Conservation (phyloP, 305 asterid species). For the Solanum hybrid region DNA sequence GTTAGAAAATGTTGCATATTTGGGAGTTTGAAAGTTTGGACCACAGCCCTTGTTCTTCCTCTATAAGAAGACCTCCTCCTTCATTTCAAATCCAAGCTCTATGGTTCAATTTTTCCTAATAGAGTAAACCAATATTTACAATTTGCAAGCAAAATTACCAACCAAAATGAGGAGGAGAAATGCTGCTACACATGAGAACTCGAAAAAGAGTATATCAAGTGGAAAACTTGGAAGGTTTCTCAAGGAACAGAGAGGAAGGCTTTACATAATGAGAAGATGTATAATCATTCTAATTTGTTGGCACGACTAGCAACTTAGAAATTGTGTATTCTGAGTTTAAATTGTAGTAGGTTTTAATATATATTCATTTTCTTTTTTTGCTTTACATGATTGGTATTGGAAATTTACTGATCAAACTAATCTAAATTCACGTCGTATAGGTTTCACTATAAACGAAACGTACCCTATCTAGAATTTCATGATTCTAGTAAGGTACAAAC, state of each 20-base stretch:
- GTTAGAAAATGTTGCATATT: not conserved
- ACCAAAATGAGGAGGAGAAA: conserved; percentile 7
- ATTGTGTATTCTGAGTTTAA: not conserved
- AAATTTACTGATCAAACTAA: not conserved
- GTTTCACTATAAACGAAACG: not conserved
- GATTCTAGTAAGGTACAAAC: not conserved
- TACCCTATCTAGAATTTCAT: not conserved
- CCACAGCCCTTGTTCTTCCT: not conserved
- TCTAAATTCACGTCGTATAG: not conserved
- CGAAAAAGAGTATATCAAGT: not conserved
- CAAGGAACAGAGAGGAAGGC: not conserved
- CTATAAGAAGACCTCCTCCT: not conserved
- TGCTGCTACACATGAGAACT: not conserved
- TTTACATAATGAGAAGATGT: not conserved
- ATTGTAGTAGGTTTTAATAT: not conserved
- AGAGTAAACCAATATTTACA: not conserved
- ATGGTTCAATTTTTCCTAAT: not conserved
- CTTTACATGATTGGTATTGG: not conserved
- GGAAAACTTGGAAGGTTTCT: not conserved
- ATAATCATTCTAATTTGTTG: not conserved
- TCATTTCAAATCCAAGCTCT: not conserved
- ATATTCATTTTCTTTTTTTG: not conserved
- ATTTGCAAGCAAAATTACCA: not conserved
- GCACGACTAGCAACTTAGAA: not conserved
- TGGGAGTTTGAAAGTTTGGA: not conserved